Evolutionary conservation across 2,329 filamentous ascomycete species (phyloP).

Genomic region (Fusarium illudens): DNA sequence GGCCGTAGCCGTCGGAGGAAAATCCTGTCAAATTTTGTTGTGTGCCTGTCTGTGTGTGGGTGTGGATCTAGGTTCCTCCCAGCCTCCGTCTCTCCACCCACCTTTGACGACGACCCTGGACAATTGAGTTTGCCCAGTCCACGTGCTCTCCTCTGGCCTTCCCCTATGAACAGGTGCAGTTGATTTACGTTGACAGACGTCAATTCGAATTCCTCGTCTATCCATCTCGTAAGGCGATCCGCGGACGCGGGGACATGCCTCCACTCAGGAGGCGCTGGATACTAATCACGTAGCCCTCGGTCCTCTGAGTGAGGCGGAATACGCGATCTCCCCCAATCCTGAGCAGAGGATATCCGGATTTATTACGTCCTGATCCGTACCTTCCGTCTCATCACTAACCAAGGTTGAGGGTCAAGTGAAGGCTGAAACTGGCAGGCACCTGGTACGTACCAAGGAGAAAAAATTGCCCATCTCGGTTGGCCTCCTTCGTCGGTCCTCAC

Average conservation of each 20-base stretch:
- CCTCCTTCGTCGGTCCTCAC: neutral
- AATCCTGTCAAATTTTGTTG: neutral
- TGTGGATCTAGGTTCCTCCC: neutral
- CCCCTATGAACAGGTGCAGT: neutral
- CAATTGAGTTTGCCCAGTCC: neutral
- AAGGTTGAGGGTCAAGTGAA: neutral
- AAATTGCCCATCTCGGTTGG: neutral
- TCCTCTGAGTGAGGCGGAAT: neutral
- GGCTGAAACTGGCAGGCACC: neutral
- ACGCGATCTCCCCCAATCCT: constrained; percentile 20
- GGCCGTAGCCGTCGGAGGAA: constrained; percentile 32
- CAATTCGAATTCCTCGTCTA: neutral
- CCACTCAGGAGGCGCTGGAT: constrained; percentile 4
- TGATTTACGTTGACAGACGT: neutral
- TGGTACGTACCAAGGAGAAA: neutral
- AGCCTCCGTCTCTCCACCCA: constrained; percentile 1
- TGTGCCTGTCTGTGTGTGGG: neutral
- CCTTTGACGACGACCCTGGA: neutral
- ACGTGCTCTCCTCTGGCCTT: neutral
- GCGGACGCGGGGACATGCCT: neutral
- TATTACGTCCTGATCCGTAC: neutral
- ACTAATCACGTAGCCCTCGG: constrained; percentile 3
- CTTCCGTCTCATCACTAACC: neutral
- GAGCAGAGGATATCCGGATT: constrained; percentile 4
- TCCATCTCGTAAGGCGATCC: neutral